A percentile compares a stretch with the other conserved stretches of the same genome.
Conservation (phyloP, 805 yeast species). For the Lachancea nothofagi region DNA sequence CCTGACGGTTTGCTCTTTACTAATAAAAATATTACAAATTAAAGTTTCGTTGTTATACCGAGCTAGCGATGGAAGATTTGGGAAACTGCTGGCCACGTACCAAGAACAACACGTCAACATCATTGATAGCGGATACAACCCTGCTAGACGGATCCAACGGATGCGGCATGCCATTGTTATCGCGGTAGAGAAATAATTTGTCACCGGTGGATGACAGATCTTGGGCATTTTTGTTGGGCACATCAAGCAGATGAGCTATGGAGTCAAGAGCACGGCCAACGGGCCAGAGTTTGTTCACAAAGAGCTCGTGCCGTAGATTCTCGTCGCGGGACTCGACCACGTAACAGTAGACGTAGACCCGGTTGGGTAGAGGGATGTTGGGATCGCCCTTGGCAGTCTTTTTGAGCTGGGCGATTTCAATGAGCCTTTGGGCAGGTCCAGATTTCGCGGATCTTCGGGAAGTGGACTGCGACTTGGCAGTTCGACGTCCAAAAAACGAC, state of each 20-base stretch:
- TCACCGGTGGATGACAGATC: constrained; percentile 16
- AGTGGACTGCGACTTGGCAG: constrained; percentile 3
- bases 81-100: constrained; percentile 23
- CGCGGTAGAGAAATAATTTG: constrained; percentile 24
- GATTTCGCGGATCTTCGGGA: neutral
- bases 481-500: constrained; percentile 19
- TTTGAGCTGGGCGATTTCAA: constrained; percentile 18
- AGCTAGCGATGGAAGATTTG: too few relatives aligned
- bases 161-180: constrained; percentile 6
- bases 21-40: too few relatives aligned
- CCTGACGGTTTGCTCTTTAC: neutral
- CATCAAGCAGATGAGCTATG: constrained; percentile 22
- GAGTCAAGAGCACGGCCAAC: constrained; percentile 31
- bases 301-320: constrained; percentile 15
- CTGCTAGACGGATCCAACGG: constrained; percentile 16
- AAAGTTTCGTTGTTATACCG: too few relatives aligned
- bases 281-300: constrained; percentile 31
- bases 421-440: constrained; percentile 15
- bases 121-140: constrained; percentile 17
- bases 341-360: constrained; percentile 26
- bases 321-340: constrained; percentile 15
- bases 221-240: constrained; percentile 21
- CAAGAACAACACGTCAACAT: constrained; percentile 25
- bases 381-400: constrained; percentile 26
- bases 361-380: constrained; percentile 23